Conservation (phyloP, 208 protist species). For the Herpetomonas muscarum region DNA sequence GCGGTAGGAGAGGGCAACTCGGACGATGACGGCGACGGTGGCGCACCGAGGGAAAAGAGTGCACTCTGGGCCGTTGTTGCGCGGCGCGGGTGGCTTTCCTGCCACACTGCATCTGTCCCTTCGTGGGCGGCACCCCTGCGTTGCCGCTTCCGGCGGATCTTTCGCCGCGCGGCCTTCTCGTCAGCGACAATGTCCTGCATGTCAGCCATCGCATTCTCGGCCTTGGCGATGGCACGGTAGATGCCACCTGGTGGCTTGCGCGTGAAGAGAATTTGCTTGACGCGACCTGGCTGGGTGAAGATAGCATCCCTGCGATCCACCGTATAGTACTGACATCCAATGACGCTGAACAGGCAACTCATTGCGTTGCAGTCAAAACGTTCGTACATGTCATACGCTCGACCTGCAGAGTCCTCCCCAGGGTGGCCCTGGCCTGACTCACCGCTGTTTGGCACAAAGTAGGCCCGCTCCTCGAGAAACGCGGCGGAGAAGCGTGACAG, state of each 20-base stretch:
- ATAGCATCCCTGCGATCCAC: constrained; percentile 37
- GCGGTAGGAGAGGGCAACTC: not conserved
- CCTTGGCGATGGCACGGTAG: constrained; percentile 43
- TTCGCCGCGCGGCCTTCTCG: constrained; percentile 49
- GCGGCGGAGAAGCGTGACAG: constrained; percentile 24
- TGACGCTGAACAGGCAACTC: constrained; percentile 61
- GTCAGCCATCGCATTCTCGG: constrained; percentile 53
- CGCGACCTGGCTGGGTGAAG: constrained; percentile 45
- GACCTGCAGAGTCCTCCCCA: too few relatives aligned
- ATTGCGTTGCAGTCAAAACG: constrained; percentile 43
- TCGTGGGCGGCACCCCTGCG: too few relatives aligned
- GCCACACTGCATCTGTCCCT: not conserved
- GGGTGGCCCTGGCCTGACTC: not conserved
- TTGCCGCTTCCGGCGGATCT: too few relatives aligned
- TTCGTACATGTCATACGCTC: constrained; percentile 24
- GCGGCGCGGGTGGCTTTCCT: not conserved
- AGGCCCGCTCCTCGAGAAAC: constrained; percentile 42
- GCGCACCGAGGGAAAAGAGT: not conserved
- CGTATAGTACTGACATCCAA: constrained; percentile 41
- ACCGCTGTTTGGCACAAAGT: constrained; percentile 33
- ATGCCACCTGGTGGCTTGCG: constrained; percentile 47
- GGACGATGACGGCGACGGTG: not conserved
- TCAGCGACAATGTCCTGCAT: constrained; percentile 74
- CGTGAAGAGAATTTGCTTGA: constrained; percentile 64
- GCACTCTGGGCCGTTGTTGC: not conserved